Evolutionary conservation across 371 early-diverging fungal genomes (phyloP).

Genomic region (Zopfochytrium polystomum): DNA sequence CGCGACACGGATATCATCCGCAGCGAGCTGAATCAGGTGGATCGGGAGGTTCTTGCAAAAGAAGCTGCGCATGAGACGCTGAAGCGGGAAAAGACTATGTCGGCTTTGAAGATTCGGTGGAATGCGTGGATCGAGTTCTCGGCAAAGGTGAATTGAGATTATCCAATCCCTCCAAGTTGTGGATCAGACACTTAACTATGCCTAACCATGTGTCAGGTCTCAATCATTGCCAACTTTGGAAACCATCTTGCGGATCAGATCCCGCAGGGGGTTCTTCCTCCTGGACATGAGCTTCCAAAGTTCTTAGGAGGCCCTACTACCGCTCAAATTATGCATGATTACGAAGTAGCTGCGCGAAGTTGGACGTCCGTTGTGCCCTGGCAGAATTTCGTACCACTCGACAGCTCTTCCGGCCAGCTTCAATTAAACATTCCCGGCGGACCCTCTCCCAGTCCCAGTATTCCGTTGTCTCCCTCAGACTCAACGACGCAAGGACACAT

Average conservation of each 20-base stretch:
- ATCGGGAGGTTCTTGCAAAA: constrained; percentile 26
- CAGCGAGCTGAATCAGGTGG: constrained; percentile 21
- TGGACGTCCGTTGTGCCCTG: no score
- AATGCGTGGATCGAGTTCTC: constrained; percentile 29
- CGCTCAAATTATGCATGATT: constrained; percentile 14
- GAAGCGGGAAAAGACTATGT: constrained; percentile 23
- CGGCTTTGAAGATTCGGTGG: constrained; percentile 16
- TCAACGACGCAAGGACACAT: no score
- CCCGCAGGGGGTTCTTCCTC: constrained; percentile 32
- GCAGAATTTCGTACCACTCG: no score
- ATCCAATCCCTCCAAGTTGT: background rate
- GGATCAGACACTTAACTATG: no score
- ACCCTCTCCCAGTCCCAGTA: no score
- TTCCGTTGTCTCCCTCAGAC: no score
- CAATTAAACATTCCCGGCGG: no score
- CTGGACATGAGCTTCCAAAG: constrained; percentile 23
- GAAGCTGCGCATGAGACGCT: constrained; percentile 22
- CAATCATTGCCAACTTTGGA: constrained; percentile 31
- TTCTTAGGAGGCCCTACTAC: constrained; percentile 2
- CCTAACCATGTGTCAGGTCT: no score
- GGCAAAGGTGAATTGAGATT: constrained; percentile 18
- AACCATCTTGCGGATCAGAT: constrained; percentile 34
- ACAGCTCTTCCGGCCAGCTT: no score
- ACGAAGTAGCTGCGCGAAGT: no score
- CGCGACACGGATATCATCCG: constrained; percentile 14